phyloP scores from a whole-genome alignment of 75 land plant species.

The Cupressus sempervirens region DNA sequence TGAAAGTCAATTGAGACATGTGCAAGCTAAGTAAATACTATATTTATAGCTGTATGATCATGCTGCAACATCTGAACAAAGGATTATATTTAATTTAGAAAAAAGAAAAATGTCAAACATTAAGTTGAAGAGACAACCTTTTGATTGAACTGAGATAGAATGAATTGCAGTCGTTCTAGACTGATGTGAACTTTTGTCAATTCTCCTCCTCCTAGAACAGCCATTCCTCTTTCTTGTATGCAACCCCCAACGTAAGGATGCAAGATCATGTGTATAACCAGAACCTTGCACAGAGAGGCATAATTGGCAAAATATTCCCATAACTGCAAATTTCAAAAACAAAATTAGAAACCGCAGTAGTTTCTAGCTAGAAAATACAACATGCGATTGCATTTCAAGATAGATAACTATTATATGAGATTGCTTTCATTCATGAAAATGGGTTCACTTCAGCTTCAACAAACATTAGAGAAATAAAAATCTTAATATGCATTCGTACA shows the following conservation, averaged over 20 bases:
- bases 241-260: neutral
- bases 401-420: neutral
- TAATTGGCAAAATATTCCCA: neutral
- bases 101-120: neutral
- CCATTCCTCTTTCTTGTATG: slow-evolving; percentile 3
- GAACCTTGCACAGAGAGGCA: neutral
- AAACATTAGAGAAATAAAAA: neutral
- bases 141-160: neutral
- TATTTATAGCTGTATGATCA: neutral
- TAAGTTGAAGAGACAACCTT: neutral
- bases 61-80: neutral
- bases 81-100: neutral
- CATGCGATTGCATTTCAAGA: neutral
- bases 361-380: neutral
- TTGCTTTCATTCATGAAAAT: neutral
- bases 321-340: neutral
- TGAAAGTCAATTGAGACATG: neutral
- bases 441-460: neutral
- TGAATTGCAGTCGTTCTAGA: neutral
- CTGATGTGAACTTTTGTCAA: neutral
- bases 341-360: neutral
- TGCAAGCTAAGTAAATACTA: neutral
- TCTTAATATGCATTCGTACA: neutral
- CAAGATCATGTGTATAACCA: neutral
- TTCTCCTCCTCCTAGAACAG: neutral